These are phyloP conservation scores for Heliosperma pusillum DNA, from an alignment of 148 eudicot genomes.

Conservation along the genomic window DNA sequence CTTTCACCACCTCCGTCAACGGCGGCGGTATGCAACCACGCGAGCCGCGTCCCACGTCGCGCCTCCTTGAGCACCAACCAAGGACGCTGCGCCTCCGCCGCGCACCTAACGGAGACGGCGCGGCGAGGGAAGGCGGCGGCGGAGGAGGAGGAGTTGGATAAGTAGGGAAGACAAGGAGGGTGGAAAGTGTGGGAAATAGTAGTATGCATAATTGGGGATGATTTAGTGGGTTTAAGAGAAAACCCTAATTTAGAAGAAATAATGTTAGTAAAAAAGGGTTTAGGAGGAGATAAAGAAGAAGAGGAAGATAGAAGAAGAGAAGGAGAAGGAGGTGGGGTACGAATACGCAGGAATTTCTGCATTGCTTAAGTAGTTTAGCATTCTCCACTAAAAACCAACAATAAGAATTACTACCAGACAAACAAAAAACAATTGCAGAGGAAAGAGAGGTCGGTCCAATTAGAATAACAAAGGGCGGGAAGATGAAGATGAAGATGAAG, in stretches of 20 bases:
- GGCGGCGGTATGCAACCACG: conserved; percentile 46
- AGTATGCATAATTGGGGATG: conserved; percentile 22
- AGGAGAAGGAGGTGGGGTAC: conserved; percentile 34
- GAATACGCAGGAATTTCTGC: conserved; percentile 65
- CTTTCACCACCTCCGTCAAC: conserved; percentile 8
- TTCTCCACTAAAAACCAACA: neutral
- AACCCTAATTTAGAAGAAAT: conserved; percentile 20
- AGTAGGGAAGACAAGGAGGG: conserved; percentile 24
- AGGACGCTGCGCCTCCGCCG: conserved; percentile 25
- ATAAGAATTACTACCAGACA: conserved; percentile 30
- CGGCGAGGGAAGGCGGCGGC: conserved; percentile 2
- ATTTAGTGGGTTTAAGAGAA: neutral
- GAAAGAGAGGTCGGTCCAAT: neutral
- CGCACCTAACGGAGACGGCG: conserved; percentile 20
- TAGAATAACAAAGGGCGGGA: too few relatives aligned
- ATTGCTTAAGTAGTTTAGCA: conserved; percentile 31
- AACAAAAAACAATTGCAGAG: conserved; percentile 19
- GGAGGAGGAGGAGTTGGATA: conserved; percentile 9
- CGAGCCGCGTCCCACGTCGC: conserved; percentile 33
- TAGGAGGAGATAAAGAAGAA: conserved; percentile 22
- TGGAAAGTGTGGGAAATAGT: conserved; percentile 5
- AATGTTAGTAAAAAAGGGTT: conserved; percentile 4
- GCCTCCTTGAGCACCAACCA: conserved; percentile 47
- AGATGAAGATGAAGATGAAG: neutral
- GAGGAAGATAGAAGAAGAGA: conserved; percentile 21